phyloP scores from a whole-genome alignment of 805 yeast species.

The Grigorovia transvaalensis region DNA sequence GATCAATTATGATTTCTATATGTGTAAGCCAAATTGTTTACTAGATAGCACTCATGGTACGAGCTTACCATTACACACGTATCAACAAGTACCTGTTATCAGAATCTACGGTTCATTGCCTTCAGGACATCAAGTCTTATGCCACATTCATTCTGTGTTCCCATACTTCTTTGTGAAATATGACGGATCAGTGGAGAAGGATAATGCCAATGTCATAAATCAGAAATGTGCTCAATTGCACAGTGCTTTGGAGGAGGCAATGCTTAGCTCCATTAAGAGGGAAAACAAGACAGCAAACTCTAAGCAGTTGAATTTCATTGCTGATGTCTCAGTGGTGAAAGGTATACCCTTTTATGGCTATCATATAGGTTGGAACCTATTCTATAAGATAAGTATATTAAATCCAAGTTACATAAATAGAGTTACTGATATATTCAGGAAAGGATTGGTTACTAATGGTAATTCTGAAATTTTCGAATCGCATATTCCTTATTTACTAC shows the following conservation, averaged over 20 bases:
- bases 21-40: conserved; percentile 36
- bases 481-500: conserved; percentile 68
- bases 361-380: conserved; percentile 50
- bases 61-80: conserved; percentile 25
- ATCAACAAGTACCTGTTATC: conserved; percentile 56
- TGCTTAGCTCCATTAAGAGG: conserved; percentile 31
- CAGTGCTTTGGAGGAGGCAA: conserved; percentile 34
- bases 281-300: conserved; percentile 4
- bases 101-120: conserved; percentile 66
- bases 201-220: conserved; percentile 17
- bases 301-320: conserved; percentile 34
- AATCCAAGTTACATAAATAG: conserved; percentile 52
- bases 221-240: conserved; percentile 33
- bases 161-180: conserved; percentile 73
- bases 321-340: conserved; percentile 53
- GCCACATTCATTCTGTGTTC: conserved; percentile 75
- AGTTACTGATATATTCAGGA: conserved; percentile 40
- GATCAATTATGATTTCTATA: conserved; percentile 58
- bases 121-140: conserved; percentile 46
- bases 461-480: conserved; percentile 55
- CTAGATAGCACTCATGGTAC: conserved; percentile 39
- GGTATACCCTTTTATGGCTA: conserved; percentile 83
- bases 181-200: conserved; percentile 30
- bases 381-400: conserved; percentile 56
- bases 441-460: conserved; percentile 33